Base-by-base conservation (phyloP, 2,329 filamentous ascomycete species). In the Colletotrichum tropicicola region DNA sequence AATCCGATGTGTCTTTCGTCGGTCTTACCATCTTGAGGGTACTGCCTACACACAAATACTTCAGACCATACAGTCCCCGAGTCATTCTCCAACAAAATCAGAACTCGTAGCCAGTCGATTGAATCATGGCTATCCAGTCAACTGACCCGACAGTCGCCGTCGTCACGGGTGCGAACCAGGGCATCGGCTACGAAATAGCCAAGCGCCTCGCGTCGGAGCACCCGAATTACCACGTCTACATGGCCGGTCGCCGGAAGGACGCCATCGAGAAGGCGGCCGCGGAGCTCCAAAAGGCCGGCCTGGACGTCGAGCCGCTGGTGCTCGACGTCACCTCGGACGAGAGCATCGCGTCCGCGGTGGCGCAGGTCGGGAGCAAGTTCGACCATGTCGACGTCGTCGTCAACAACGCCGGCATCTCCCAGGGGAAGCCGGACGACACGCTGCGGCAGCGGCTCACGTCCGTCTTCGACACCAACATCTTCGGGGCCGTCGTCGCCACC, bases 321-420 rank as follows among this genome's bases (percentile, higher is more conserved):
- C 79, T 88, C 13, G 86, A 89, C 68, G 85, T 89, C 0, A 84
- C 82, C 0, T 81, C 83, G 3, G 82, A 87, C 56, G 72, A 81
- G 30, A 74, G 72, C 12, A 73, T 78, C 10, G 47, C 72, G 8
- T 58, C 72, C 2, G 73, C 77, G 1, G 73, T 80, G 19, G 68
- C 81, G 7, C 73, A 75, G 17, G 80, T 81, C 0, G 32, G 75
- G 1, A 73, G 80, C 3, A 82, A 82, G 49, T 89, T 87, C 70
- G 80, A 82, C 17, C 82, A 84, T 7, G 74, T 90, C 45, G 86
- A 90, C 70, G 82, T 89, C 1, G 83, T 89, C 5, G 81, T 87
- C 63, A 89, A 89, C 75, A 89, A 89, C 52, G 87, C 87, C 4
- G 88, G 87, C 3, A 89, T 87, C 63, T 83, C 84, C n/a, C 74